phyloP scores from a whole-genome alignment of 441 rosid species.

The Syzygium syzygioides region DNA sequence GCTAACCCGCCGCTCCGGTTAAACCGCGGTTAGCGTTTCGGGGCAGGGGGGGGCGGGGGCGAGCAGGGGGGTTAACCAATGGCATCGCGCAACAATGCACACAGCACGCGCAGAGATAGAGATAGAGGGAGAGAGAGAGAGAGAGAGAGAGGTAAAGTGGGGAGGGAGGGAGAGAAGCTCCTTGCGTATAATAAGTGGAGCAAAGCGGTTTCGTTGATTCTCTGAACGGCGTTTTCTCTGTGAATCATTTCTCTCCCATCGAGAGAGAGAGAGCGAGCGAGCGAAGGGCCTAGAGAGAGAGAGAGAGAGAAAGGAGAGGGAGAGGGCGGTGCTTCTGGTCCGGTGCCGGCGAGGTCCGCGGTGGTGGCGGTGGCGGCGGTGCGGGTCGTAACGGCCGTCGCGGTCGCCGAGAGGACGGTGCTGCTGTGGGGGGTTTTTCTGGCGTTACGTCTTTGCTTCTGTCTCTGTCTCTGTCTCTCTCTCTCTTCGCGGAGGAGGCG shows the following conservation, averaged over 20 bases:
- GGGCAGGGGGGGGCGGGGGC: background rate
- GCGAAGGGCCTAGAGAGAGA: conserved; percentile 10
- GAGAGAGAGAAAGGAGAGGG: conserved; percentile 1
- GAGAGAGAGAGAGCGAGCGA: background rate
- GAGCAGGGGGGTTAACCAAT: background rate
- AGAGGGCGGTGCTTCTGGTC: background rate
- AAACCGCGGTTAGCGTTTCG: background rate
- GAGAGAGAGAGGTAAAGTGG: conserved; percentile 14
- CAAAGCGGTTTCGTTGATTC: conserved; percentile 23
- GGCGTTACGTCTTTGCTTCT: background rate
- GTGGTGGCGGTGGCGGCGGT: background rate
- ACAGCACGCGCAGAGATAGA: background rate
- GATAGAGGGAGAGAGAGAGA: conserved; percentile 10
- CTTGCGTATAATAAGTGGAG: conserved; percentile 39
- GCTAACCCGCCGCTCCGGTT: background rate
- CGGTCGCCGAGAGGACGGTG: background rate
- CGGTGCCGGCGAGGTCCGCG: background rate
- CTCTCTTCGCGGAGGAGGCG: background rate
- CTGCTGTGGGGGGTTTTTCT: background rate
- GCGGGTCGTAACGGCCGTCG: background rate
- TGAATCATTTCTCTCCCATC: background rate
- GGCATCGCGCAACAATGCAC: background rate
- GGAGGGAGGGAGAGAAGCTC: background rate
- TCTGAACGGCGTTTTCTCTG: conserved; percentile 30
- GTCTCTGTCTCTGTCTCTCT: background rate